These are phyloP conservation scores for Brassica rapa DNA, from an alignment of 345 rosid species.

Conservation along the genomic window DNA sequence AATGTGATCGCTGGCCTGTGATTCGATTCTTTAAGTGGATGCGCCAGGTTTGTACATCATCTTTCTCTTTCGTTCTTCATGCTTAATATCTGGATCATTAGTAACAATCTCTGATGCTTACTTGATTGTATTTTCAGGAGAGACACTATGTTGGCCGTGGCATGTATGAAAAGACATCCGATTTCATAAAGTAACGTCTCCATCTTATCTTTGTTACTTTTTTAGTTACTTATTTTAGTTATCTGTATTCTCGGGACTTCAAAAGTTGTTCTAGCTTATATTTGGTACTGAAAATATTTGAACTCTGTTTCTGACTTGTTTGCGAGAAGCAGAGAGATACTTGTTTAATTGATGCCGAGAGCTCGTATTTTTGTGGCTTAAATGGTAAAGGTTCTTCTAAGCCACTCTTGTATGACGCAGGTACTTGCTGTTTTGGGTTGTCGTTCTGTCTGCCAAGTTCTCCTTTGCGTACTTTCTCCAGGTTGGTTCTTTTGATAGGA, in stretches of 20 bases:
- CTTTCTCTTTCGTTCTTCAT: not conserved
- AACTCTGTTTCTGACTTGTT: slow-evolving; percentile 22
- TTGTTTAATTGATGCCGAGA: slow-evolving; percentile 22
- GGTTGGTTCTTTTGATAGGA: slow-evolving; percentile 50
- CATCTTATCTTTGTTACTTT: slow-evolving; percentile 13
- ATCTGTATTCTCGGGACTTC: slow-evolving; percentile 18
- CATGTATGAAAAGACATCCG: slow-evolving; percentile 91
- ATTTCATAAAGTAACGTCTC: slow-evolving; percentile 70
- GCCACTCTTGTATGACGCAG: slow-evolving; percentile 46
- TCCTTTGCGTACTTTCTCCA: slow-evolving; percentile 89
- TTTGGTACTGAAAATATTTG: slow-evolving; percentile 8
- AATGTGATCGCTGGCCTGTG: slow-evolving; percentile 77
- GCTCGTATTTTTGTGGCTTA: not conserved
- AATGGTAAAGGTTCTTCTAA: slow-evolving; percentile 9
- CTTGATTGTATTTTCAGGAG: slow-evolving; percentile 58
- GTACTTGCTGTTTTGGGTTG: slow-evolving; percentile 91
- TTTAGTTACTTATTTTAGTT: slow-evolving; percentile 4
- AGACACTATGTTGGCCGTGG: slow-evolving; percentile 93
- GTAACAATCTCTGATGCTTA: slow-evolving; percentile 15
- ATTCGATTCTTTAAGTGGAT: slow-evolving; percentile 90
- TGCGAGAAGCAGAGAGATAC: slow-evolving; percentile 23
- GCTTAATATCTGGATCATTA: slow-evolving; percentile 11
- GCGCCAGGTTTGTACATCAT: slow-evolving; percentile 74
- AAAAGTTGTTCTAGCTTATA: slow-evolving; percentile 25
- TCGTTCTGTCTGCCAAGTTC: slow-evolving; percentile 75